Conservation (phyloP, 164 flowering plant species). For the Platanus orientalis region DNA sequence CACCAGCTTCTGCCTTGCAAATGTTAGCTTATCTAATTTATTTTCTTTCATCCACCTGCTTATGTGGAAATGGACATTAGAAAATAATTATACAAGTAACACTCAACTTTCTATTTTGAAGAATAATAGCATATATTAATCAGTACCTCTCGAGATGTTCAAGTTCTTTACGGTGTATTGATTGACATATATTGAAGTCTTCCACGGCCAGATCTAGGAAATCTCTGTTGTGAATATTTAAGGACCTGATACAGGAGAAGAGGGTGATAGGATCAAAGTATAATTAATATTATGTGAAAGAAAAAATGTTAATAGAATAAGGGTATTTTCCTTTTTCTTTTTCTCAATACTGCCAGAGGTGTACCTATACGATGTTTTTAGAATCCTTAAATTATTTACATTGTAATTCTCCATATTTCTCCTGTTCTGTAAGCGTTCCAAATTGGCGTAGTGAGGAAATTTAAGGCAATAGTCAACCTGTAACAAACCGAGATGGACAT, state of each 20-base stretch:
- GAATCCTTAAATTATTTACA: conserved; percentile 7
- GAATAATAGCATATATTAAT: not conserved
- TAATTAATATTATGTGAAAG: not conserved
- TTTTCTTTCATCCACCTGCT: conserved; percentile 74
- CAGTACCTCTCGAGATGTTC: conserved; percentile 47
- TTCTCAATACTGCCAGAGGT: not conserved
- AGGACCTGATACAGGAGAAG: conserved; percentile 25
- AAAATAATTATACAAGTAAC: not conserved
- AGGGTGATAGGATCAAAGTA: not conserved
- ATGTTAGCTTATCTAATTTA: conserved; percentile 68
- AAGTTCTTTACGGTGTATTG: conserved; percentile 42
- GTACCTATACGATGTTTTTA: conserved; percentile 29
- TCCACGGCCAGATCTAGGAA: conserved; percentile 42
- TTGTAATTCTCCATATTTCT: conserved; percentile 46
- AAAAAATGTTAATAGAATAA: too few relatives aligned
- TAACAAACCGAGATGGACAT: conserved; percentile 4
- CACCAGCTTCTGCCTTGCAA: conserved; percentile 79
- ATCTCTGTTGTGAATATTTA: conserved; percentile 34
- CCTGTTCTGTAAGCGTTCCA: conserved; percentile 37
- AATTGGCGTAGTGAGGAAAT: conserved; percentile 21
- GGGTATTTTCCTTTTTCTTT: conserved; percentile 3
- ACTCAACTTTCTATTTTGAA: not conserved
- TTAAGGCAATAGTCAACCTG: conserved; percentile 49
- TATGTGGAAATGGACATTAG: conserved; percentile 48
- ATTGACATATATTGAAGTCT: conserved; percentile 56